Base-by-base conservation (phyloP, 2,329 filamentous ascomycete genomes). In the Penicillium crustosum region DNA sequence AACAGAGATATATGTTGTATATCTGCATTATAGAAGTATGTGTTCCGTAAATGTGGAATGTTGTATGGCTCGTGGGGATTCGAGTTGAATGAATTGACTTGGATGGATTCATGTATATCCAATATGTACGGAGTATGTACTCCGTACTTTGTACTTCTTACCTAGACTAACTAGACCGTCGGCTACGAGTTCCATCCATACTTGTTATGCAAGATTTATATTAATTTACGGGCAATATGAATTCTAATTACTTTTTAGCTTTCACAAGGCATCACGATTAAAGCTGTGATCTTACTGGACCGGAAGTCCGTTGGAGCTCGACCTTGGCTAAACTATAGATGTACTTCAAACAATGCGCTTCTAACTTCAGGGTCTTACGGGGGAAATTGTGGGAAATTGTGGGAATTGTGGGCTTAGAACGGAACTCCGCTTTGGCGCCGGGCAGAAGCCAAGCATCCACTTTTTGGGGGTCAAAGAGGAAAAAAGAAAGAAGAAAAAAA, bases 241-340 rank as follows among this genome's bases (percentile, higher is more conserved):
- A 31, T 33, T 47, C n/a, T 15, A 47, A 31, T 47, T 21, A 31
- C 6, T n/a, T 12, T 33, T 19, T 15, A 44, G 15, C 13, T 27
- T n/a, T 31, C 12, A 19, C 9, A n/a, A 60, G 60, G 51, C 58
- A 62, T 33, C 60, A 57, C 21, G 29, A 52, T 55, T 31, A 15
- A 48, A 35, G 13, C 13, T 8, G 23, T n/a, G 5, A 29, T 49
- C 35, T 61, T 2, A 65, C 47, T 65, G 64, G 64, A 48, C 59
- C 64, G 64, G 64, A 65, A 33, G 44, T 66, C 64, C 64, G 62
- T 57, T 42, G 45, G 45, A 48, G 6, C 39, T 25, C 3, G 27
- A 31, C 29, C 33, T 3, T 15, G 59, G 57, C 49, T 49, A 56
- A 29, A 21, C 27, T 25, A 25, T 25, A n/a, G n/a, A 39, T 36